These are phyloP conservation scores for Craspedostauros australis DNA, from an alignment of 108 stramenopile genomes.

Conservation along the genomic window DNA sequence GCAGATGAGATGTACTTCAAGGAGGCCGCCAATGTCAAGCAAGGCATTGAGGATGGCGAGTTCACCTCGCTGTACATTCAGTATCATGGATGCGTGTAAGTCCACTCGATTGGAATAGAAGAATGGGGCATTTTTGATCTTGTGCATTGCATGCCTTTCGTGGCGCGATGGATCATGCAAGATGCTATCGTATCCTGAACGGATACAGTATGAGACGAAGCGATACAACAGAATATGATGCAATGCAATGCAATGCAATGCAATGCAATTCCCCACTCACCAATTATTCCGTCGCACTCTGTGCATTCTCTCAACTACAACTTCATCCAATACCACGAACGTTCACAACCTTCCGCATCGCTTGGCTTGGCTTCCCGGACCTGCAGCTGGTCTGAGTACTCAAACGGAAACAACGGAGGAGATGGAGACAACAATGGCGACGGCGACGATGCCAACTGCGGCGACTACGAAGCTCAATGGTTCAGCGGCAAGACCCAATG, in stretches of 20 bases:
- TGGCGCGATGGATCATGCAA: too few relatives aligned
- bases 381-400: slow-evolving; percentile 36
- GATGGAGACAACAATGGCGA: slow-evolving; percentile 14
- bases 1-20: slow-evolving; percentile 14
- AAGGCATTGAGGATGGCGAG: slow-evolving; percentile 5
- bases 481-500: slow-evolving; percentile 33
- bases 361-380: neutral
- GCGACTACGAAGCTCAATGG: slow-evolving; percentile 37
- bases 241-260: too few relatives aligned
- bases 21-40: slow-evolving; percentile 8
- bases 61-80: slow-evolving; percentile 6
- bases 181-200: too few relatives aligned
- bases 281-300: too few relatives aligned
- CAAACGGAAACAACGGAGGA: slow-evolving; percentile 24
- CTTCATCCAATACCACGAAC: neutral
- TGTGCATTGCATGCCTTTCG: too few relatives aligned
- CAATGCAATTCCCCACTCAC: too few relatives aligned
- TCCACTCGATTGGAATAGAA: too few relatives aligned
- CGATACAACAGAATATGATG: too few relatives aligned
- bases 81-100: neutral
- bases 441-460: slow-evolving; percentile 20
- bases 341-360: neutral
- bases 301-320: too few relatives aligned
- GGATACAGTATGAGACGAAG: too few relatives aligned
- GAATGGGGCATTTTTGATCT: too few relatives aligned